These are phyloP conservation scores for Stenogyne calaminthoides DNA, from an alignment of 305 asterid genomes.

Conservation along the genomic window DNA sequence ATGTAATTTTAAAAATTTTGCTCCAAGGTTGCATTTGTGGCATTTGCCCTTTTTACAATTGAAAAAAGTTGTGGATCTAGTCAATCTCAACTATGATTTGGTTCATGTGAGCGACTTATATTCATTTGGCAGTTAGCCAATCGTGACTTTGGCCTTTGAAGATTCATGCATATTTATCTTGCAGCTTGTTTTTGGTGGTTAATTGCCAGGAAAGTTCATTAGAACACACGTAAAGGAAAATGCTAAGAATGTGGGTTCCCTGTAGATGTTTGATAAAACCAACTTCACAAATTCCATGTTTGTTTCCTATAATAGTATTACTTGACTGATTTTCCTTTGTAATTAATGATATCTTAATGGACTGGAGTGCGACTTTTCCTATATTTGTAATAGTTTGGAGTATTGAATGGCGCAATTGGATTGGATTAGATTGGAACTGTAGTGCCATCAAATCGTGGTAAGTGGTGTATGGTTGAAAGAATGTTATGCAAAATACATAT, in stretches of 20 bases:
- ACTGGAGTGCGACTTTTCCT: not conserved
- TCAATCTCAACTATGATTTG: constrained; percentile 15
- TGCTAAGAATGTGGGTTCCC: too few species aligned
- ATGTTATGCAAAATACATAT: not conserved
- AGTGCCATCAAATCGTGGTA: not conserved
- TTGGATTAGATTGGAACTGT: not conserved
- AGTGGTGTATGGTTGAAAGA: not conserved
- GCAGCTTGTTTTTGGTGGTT: not conserved
- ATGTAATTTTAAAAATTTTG: not conserved
- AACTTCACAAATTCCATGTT: not conserved
- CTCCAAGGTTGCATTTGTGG: not conserved
- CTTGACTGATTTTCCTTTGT: not conserved
- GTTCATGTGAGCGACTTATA: not conserved
- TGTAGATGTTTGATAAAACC: not conserved
- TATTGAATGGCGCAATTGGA: not conserved
- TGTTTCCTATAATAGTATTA: not conserved
- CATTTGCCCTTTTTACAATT: not conserved
- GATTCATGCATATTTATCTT: constrained; percentile 18
- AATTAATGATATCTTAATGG: not conserved
- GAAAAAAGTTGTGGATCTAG: constrained; percentile 20
- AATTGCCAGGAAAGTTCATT: constrained; percentile 13
- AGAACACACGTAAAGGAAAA: not conserved
- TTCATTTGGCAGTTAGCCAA: constrained; percentile 20
- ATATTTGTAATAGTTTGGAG: too few species aligned
- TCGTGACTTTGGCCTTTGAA: constrained; percentile 7